Evolutionary conservation across 2,329 filamentous ascomycete genomes (phyloP), one percentile per base, ranked within the genome.

Genomic region (Colletotrichum tropicale): DNA sequence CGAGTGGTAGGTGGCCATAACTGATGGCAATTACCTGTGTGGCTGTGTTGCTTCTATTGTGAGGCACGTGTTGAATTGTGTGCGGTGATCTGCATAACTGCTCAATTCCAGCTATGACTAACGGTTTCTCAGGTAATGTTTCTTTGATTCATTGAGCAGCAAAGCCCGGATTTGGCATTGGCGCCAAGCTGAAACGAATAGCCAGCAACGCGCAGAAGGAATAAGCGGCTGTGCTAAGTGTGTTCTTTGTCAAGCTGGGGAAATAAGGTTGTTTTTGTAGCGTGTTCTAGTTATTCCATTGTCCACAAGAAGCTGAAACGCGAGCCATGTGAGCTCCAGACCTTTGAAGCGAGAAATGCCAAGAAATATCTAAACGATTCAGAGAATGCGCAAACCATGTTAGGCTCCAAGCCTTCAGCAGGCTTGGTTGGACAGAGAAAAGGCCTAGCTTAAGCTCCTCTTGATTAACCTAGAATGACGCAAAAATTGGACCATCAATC

Each of bases 101-200:
- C 38, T n/a, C 38, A 48, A 48, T n/a, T 48, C 38, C 18, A 48
- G 2, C 18, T n/a, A 6, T n/a, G 18, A 12, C 38, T 12, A 48
- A 48, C 38, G 0, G 18, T 0, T 48, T 5, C 10, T 1, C 18
- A n/a, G 38, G 18, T n/a, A n/a, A 12, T 48, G 38, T n/a, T 48
- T 48, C 38, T 48, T 48, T 48, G 38, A n/a, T n/a, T 48, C 9
- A 0, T n/a, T n/a, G 1, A 1, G 18, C 38, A 1, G 9, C 0
- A 48, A 48, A 1, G 38, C 1, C 38, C 38, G 38, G 9, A 48
- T n/a, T 48, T 12, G 9, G 38, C 38, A 48, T 48, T 48, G 4
- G 38, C 38, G 18, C 38, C 38, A 48, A n/a, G 38, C 38, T 18
- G 18, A 48, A 48, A 48, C 38, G 38, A 48, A n/a, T 48, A 48